Evolutionary conservation across 1,284 basidiomycete genomes (phyloP), one percentile per base, ranked within the genome.

Genomic region (Ustilago esculenta): DNA sequence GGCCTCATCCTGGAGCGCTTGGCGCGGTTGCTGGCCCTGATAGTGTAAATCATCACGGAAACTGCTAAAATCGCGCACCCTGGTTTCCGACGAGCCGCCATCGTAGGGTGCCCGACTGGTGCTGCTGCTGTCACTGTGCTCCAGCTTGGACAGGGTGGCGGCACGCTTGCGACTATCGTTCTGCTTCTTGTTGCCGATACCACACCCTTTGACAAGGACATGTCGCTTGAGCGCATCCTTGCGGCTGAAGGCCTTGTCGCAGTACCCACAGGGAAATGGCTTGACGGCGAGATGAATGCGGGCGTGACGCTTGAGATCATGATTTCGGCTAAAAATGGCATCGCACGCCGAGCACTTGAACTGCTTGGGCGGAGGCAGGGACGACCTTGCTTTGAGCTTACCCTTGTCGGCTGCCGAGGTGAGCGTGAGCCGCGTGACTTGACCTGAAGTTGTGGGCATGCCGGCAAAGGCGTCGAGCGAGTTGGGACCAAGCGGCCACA

Each of bases 281-380:
- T 77, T 76, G 54, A 73, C 72, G 9, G 75, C 76, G 41, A 80
- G 45, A 39, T 80, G 78, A 32, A 78, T 77, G n/a, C 78, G 70
- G 3, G 72, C 51, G 43, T 80, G 78, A 32, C 78, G 59, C 50
- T 78, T 77, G 30, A 79, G 61, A 41, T 79, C 77, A 43, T 79
- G 77, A 39, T 79, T 79, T 11, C 77, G 73, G 35, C 68, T 72
- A 36, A 79, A 79, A 37, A 73, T 67, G 17, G 77, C 69, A 12
- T 66, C 61, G 41, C 77, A 79, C 17, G 67, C 69, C 33, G 63
- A 72, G 48, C 77, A 79, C 27, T 73, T 74, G 58, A 75, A 79
- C 20, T 64, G 58, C 37, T 70, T 70, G 12, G 61, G 60, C 5
- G 56, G 67, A 11, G 67, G 67, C 9, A 70, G 42, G 8, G 60